Percentiles rank a stretch among this genome's conserved stretches.
Conservation (phyloP, 2,329 filamentous ascomycete species). For the Cordyceps javanica region DNA sequence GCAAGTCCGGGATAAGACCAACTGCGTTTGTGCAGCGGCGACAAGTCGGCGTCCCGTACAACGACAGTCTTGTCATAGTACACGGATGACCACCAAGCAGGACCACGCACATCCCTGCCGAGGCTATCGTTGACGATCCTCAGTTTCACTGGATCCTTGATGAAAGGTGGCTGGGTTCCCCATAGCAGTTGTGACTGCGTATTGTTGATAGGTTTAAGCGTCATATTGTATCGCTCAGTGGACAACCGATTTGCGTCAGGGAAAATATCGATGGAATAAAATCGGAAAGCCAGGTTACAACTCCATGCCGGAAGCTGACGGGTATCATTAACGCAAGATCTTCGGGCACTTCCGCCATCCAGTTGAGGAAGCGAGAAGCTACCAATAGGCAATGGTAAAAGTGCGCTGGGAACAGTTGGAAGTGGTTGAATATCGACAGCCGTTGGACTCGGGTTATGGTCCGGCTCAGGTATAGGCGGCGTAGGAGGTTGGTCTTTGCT, state of each 20-base stretch:
- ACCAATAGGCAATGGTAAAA: constrained; percentile 49
- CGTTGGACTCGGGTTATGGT: constrained; percentile 30
- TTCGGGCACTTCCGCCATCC: constrained; percentile 41
- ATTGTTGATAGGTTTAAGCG: constrained; percentile 31
- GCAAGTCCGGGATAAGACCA: constrained; percentile 15
- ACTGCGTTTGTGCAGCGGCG: constrained; percentile 22
- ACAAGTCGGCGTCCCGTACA: constrained; percentile 36
- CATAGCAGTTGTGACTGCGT: constrained; percentile 39
- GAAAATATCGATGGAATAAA: constrained; percentile 38
- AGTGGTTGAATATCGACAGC: constrained; percentile 45
- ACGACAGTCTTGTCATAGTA: constrained; percentile 52
- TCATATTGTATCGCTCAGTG: constrained; percentile 35
- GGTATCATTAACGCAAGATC: constrained; percentile 51
- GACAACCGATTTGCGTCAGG: constrained; percentile 20
- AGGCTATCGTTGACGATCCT: constrained; percentile 46
- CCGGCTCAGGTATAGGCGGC: constrained; percentile 13
- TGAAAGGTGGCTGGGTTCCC: constrained; percentile 47
- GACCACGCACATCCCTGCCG: constrained; percentile 38
- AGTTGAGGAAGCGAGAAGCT: constrained; percentile 50
- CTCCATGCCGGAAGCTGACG: constrained; percentile 55
- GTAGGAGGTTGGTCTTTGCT: background rate
- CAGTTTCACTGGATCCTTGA: constrained; percentile 33
- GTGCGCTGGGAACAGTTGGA: constrained; percentile 40
- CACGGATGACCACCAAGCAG: constrained; percentile 49
- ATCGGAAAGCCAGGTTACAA: constrained; percentile 47